Conservation (phyloP, 768 basidiomycete species). For the Mycena pura region DNA sequence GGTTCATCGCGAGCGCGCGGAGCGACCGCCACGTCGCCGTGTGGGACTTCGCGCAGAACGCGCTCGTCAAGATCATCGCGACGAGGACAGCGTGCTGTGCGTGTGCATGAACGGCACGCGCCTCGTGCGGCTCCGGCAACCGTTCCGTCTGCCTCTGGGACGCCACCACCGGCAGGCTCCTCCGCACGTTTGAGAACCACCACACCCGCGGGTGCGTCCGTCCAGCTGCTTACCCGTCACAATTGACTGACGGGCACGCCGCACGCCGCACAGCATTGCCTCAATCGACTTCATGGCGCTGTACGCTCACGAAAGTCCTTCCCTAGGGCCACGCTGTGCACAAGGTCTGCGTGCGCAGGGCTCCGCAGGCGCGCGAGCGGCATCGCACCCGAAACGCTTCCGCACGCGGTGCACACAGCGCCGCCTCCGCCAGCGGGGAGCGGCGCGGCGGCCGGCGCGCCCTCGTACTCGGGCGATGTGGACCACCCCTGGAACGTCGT, state of each 20-base stretch:
- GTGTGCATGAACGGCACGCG: slow-evolving; percentile 70
- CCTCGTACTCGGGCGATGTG: slow-evolving; percentile 43
- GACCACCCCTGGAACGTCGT: slow-evolving; percentile 84
- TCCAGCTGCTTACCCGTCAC: background rate
- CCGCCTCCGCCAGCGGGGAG: slow-evolving; percentile 16
- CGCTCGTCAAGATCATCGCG: slow-evolving; percentile 57
- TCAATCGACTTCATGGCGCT: slow-evolving; percentile 77
- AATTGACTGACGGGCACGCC: background rate
- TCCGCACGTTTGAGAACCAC: slow-evolving; percentile 77
- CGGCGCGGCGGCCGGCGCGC: slow-evolving; percentile 25
- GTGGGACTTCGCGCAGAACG: slow-evolving; percentile 68
- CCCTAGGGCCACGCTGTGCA: slow-evolving; percentile 65
- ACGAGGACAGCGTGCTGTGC: slow-evolving; percentile 81
- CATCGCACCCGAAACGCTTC: slow-evolving; percentile 39
- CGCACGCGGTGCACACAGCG: slow-evolving; percentile 57
- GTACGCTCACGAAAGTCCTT: slow-evolving; percentile 77
- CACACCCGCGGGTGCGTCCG: slow-evolving; percentile 72
- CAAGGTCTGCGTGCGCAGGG: slow-evolving; percentile 83
- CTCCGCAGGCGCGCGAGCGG: slow-evolving; percentile 44
- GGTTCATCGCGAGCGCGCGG: slow-evolving; percentile 75
- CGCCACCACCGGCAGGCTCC: slow-evolving; percentile 65
- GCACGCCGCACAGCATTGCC: slow-evolving; percentile 63
- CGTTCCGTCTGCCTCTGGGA: slow-evolving; percentile 84
- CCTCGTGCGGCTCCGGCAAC: slow-evolving; percentile 80
- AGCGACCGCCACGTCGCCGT: slow-evolving; percentile 74